Evolutionary conservation across 164 flowering plant species (phyloP), one percentile per base, ranked within the genome.

Genomic region (Magnolia kwangsiensis): DNA sequence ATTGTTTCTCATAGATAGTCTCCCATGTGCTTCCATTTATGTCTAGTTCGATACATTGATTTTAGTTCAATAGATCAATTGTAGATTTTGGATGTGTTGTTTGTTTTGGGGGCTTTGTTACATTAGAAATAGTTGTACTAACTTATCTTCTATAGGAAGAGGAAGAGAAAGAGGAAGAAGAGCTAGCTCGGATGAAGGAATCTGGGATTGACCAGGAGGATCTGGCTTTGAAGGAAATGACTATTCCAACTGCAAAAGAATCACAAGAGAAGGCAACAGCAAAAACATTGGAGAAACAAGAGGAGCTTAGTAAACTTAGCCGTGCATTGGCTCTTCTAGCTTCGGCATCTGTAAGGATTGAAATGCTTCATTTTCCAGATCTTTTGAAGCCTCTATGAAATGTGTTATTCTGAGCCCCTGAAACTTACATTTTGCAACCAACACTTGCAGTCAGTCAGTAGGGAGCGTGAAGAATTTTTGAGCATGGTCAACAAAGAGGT

Each of bases 401-500:
- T 27, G 14, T 29, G 49, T 27, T 68, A 4, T 68, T 27, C 18
- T 14, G 50, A 18, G 6, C n/a, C 31, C n/a, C 50, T 68, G 18
- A 13, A n/a, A 64, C 24, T 8, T 68, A 18, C 50, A 24, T 65
- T 29, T 7, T 37, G 45, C 45, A 27, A 49, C 71, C 67, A 18
- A 18, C 68, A 37, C 37, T 82, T 85, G 83, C 90, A 96, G 98
- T 94, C 99, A 2, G 99, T 96, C 78, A 91, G 98, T 80, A 85
- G 85, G 83, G 99, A 96, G 81, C 98, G 98, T 24, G 97, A 94
- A 80, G 95, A 91, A 82, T 96, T 96, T 81, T 78, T 96, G 84
- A 83, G 90, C 75, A 93, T 96, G 63, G 98, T 94, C 72, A 91
- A 87, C 78, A 88, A 92, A 82, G 98, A 95, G 99, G 99, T 95